Evolutionary conservation across 192 early-diverging fungal genomes (phyloP).

Genomic region (Chytriomyces sp.): DNA sequence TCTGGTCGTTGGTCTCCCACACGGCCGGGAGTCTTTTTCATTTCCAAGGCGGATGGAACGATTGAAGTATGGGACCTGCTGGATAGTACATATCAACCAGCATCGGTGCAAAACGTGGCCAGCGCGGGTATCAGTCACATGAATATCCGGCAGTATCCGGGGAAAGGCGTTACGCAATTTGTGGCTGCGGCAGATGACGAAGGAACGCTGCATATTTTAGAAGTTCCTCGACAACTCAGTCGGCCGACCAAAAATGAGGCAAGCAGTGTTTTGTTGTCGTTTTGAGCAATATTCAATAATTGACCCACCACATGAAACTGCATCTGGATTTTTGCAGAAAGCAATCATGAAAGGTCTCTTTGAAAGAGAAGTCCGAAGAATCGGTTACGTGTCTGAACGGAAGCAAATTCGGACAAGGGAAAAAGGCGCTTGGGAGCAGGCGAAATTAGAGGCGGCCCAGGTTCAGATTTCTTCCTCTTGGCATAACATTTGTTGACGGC

Average conservation of each 20-base stretch:
- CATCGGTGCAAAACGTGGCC: slow-evolving; percentile 56
- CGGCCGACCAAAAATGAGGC: slow-evolving; percentile 65
- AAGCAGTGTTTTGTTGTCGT: background rate
- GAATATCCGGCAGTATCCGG: slow-evolving; percentile 55
- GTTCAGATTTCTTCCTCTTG: background rate
- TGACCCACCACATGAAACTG: background rate
- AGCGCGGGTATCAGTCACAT: slow-evolving; percentile 57
- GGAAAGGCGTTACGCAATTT: slow-evolving; percentile 54
- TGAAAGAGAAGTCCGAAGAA: slow-evolving; percentile 58
- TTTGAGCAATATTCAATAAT: background rate
- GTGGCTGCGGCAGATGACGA: slow-evolving; percentile 68
- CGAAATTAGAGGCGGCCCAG: slow-evolving; percentile 47
- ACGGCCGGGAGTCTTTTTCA: slow-evolving; percentile 67
- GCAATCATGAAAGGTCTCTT: slow-evolving; percentile 52
- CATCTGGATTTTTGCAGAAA: slow-evolving; percentile 44
- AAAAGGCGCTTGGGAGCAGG: slow-evolving; percentile 49
- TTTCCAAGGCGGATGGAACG: slow-evolving; percentile 61
- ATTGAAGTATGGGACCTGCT: slow-evolving; percentile 69
- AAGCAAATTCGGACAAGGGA: slow-evolving; percentile 52
- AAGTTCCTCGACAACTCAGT: slow-evolving; percentile 60
- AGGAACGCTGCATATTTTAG: slow-evolving; percentile 68
- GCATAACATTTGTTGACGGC: background rate
- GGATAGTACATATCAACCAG: slow-evolving; percentile 61
- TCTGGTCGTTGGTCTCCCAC: slow-evolving; percentile 66
- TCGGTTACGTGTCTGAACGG: slow-evolving; percentile 49